phyloP scores from a whole-genome alignment of 371 early-diverging fungal species.

The Blastocladiella emersonii region DNA sequence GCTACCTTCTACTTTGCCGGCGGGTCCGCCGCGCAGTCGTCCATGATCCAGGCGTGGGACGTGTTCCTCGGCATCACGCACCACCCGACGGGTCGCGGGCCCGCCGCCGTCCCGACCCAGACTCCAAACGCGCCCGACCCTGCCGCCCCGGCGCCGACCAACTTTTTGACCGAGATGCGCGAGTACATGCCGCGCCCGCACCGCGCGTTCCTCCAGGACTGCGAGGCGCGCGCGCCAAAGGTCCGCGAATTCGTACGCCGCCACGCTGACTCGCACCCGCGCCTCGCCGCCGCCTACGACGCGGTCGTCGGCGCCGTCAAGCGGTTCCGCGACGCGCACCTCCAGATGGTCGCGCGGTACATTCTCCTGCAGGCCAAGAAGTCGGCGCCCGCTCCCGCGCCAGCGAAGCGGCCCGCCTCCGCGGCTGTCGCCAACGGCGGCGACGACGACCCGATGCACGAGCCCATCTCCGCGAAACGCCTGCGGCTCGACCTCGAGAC shows the following conservation, averaged over 20 bases:
- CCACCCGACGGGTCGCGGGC: slow-evolving; percentile 49
- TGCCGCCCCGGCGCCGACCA: slow-evolving; percentile 10
- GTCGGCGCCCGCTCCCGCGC: too few relatives aligned
- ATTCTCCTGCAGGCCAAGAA: slow-evolving; percentile 65
- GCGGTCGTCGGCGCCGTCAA: slow-evolving; percentile 48
- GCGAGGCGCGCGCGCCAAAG: slow-evolving; percentile 34
- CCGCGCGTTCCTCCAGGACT: slow-evolving; percentile 67
- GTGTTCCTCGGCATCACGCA: slow-evolving; percentile 84
- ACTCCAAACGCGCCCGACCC: slow-evolving; percentile 12
- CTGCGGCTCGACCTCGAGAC: too few relatives aligned
- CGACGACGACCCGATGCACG: too few relatives aligned
- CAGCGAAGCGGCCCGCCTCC: too few relatives aligned
- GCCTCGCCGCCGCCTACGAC: slow-evolving; percentile 26
- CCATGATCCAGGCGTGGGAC: slow-evolving; percentile 84
- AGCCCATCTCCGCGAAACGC: too few relatives aligned
- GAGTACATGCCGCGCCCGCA: slow-evolving; percentile 81
- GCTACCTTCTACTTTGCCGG: slow-evolving; percentile 60
- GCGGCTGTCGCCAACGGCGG: too few relatives aligned
- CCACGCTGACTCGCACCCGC: slow-evolving; percentile 38
- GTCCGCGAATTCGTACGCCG: slow-evolving; percentile 16
- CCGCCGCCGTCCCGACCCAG: slow-evolving; percentile 18
- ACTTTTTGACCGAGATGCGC: slow-evolving; percentile 59
- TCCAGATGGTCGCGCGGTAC: slow-evolving; percentile 80
- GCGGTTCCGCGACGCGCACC: slow-evolving; percentile 77
- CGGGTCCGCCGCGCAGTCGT: slow-evolving; percentile 88